Evolutionary conservation across 2,329 filamentous ascomycete genomes (phyloP).

Genomic region (Ascochyta fabae): DNA sequence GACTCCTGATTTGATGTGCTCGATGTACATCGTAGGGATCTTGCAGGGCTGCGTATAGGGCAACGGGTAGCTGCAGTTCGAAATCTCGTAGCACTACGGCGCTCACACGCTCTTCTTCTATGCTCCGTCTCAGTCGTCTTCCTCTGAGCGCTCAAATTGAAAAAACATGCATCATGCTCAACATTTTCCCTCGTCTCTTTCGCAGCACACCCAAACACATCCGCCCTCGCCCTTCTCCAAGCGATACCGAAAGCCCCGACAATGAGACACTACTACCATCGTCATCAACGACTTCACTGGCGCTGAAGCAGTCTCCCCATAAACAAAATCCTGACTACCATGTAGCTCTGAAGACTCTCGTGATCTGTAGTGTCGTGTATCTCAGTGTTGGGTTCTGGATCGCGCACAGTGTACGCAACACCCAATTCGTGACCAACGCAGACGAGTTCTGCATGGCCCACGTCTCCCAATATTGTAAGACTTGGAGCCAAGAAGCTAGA

Average conservation of each 20-base stretch:
- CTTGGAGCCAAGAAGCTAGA: neutral
- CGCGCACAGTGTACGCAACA: conserved; percentile 19
- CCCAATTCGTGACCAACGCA: conserved; percentile 19
- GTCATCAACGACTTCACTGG: conserved; percentile 5
- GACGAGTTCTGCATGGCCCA: conserved; percentile 39
- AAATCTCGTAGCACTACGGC: no score
- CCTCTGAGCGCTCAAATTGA: neutral
- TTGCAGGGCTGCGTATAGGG: neutral
- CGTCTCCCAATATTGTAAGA: conserved; percentile 42
- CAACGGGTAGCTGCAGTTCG: neutral
- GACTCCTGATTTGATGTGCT: neutral
- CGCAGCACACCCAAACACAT: conserved; percentile 12
- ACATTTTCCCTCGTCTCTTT: conserved; percentile 12
- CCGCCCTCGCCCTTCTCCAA: conserved; percentile 13
- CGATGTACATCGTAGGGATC: neutral
- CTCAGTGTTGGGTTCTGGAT: conserved; percentile 26
- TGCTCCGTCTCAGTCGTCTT: neutral
- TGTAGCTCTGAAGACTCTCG: conserved; percentile 18
- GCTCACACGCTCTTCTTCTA: neutral
- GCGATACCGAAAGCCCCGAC: conserved; percentile 19
- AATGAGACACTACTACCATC: conserved; percentile 23
- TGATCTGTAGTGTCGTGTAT: conserved; percentile 29
- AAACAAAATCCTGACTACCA: neutral
- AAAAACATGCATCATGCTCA: neutral
- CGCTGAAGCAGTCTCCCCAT: neutral